Percentiles rank a stretch among this genome's conserved stretches.
phyloP scores from a whole-genome alignment of 129 eudicot species.

The Lonicera japonica region DNA sequence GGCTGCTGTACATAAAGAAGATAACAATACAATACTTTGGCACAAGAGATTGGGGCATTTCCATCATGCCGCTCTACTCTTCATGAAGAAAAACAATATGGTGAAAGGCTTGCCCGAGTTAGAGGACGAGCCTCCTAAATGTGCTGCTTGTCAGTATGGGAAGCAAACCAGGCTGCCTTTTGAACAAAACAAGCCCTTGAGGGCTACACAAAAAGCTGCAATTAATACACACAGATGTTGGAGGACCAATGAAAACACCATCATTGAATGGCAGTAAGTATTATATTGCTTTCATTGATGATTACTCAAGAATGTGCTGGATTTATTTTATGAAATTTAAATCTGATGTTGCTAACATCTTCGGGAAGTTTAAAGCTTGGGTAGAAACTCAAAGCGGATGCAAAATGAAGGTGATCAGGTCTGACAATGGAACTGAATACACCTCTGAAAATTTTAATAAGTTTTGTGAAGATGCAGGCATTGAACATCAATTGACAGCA shows the following conservation, averaged over 20 bases:
- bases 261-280: slow-evolving; percentile 18
- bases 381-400: slow-evolving; percentile 8
- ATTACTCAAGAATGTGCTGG: slow-evolving; percentile 19
- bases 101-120: slow-evolving; percentile 1
- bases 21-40: background rate
- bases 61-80: background rate
- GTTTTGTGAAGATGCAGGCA: slow-evolving; percentile 19
- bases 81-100: too few relatives aligned
- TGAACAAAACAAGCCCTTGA: background rate
- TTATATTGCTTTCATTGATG: slow-evolving; percentile 16
- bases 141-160: background rate
- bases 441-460: background rate
- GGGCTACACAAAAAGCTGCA: slow-evolving; percentile 7
- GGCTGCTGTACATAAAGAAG: too few relatives aligned
- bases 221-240: slow-evolving; percentile 16
- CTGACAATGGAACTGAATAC: slow-evolving; percentile 11
- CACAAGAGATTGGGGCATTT: slow-evolving; percentile 12
- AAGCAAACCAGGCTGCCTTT: slow-evolving; percentile 11
- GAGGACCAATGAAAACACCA: slow-evolving; percentile 1
- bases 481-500: too few relatives aligned
- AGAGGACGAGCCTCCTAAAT: background rate
- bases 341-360: slow-evolving; percentile 7
- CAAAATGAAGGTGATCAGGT: background rate
- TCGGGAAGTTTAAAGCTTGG: slow-evolving; percentile 11
- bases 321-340: slow-evolving; percentile 15